Base-by-base conservation (phyloP, 2,329 filamentous ascomycete species). In the Ophiosphaerella narmari region DNA sequence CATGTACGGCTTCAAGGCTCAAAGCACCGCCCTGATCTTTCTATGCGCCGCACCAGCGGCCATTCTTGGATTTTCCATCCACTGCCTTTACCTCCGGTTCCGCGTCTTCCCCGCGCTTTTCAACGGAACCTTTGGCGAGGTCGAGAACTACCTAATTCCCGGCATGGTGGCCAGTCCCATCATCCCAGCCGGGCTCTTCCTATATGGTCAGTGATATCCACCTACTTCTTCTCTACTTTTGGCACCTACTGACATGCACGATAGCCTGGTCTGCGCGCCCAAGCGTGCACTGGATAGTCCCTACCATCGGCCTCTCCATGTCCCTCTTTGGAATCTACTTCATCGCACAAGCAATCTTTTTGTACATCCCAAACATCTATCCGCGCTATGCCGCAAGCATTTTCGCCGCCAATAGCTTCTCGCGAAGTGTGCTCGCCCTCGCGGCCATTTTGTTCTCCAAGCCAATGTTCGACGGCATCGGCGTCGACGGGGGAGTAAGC, bases 11-110 rank as follows among this genome's bases (percentile, higher is more conserved):
- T 95, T 87, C 74, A 84, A 80, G 5, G 80, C 88, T 23, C 82
- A 87, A 34, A 86, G 78, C 34, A 91, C 89, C 0, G 89, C 89
- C 37, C 80, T 95, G 6, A 91, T 93, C 84, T 94, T 94, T 72
- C 91, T 94, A 56, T 88, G 88, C 5, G 73, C 92, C 34, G 87
- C 89, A 6, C 76, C 93, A 11, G 89, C 89, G 43, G 88, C 91
- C 24, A 13, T 91, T 0, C 52, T 75, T 44, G 88, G 86, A 1
- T 87, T 89, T 12, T 61, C 73, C 6, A 86, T 72, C 74, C 88
- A n/a, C 84, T 90, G 0, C 62, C 85, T 1, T 82, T 95, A 70
- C 92, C 94, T 81, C 85, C 83, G 60, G 85, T 93, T 76, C 92
- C 93, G 76, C 69, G 91, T 57, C 79, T 74, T 48, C 68, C 88